Evolutionary conservation across 2,329 filamentous ascomycete species (phyloP).

Genomic region (Leptographium lundbergii): DNA sequence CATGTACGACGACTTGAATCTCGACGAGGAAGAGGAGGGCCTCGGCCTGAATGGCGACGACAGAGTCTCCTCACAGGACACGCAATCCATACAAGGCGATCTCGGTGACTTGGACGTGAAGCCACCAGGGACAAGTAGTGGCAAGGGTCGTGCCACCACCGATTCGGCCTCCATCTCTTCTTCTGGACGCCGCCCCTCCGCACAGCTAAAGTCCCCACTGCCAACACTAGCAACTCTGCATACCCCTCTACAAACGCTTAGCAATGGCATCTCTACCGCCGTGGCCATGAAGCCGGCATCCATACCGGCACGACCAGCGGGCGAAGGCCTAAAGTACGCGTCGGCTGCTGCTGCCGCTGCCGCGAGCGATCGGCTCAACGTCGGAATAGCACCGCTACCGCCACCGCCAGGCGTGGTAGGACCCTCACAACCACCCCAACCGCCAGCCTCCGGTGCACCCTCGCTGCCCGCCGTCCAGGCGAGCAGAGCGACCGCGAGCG

Average conservation of each 20-base stretch:
- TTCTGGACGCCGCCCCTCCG: constrained; percentile 59
- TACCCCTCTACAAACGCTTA: constrained; percentile 50
- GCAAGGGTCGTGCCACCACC: constrained; percentile 42
- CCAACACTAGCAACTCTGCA: constrained; percentile 88
- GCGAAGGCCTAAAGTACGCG: constrained; percentile 90
- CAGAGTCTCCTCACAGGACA: constrained; percentile 86
- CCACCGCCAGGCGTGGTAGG: constrained; percentile 60
- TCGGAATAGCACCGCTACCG: constrained; percentile 86
- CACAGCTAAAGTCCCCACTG: constrained; percentile 84
- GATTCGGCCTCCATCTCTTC: constrained; percentile 41
- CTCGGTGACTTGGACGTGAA: constrained; percentile 42
- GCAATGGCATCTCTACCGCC: constrained; percentile 32
- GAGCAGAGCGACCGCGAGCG: constrained; percentile 41
- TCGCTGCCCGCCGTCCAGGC: constrained; percentile 40
- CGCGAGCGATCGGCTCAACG: constrained; percentile 72
- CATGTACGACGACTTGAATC: constrained; percentile 87
- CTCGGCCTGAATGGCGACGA: constrained; percentile 81
- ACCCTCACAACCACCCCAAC: constrained; percentile 13
- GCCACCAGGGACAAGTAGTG: constrained; percentile 22
- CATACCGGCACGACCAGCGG: constrained; percentile 68
- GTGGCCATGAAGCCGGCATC: constrained; percentile 85
- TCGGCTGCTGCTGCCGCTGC: constrained; percentile 91
- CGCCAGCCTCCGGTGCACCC: constrained; percentile 22
- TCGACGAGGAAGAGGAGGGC: constrained; percentile 82
- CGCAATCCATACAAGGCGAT: constrained; percentile 85